Evolutionary conservation across 768 basidiomycete genomes (phyloP).

Genomic region (Mycena belliarum): DNA sequence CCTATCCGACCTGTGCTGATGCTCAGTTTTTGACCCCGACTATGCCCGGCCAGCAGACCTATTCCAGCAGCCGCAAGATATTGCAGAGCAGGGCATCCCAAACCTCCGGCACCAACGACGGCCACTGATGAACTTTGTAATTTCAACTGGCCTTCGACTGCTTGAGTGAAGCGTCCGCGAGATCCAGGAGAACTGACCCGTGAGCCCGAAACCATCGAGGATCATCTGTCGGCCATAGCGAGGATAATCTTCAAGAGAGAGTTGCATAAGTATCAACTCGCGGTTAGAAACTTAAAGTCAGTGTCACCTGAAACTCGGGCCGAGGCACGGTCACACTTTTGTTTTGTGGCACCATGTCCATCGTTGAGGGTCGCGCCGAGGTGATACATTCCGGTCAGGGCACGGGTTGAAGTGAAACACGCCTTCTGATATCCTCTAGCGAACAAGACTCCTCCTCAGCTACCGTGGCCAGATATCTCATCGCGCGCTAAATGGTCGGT

Average conservation of each 20-base stretch:
- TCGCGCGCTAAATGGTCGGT: conserved; percentile 93
- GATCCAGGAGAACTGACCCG: conserved; percentile 48
- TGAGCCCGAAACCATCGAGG: conserved; percentile 81
- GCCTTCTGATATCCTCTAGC: conserved; percentile 24
- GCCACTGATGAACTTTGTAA: conserved; percentile 74
- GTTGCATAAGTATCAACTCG: conserved; percentile 24
- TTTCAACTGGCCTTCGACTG: conserved; percentile 73
- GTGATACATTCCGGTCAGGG: conserved; percentile 40
- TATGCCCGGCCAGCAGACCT: conserved; percentile 49
- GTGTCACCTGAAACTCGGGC: too few species aligned
- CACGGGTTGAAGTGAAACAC: not conserved
- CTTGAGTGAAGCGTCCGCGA: not conserved
- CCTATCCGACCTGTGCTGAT: conserved; percentile 66
- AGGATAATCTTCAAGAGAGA: conserved; percentile 69
- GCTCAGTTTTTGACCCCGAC: conserved; percentile 6
- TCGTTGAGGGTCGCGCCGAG: conserved; percentile 30
- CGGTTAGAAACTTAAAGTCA: not conserved
- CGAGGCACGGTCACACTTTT: conserved; percentile 20
- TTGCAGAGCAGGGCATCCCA: conserved; percentile 94
- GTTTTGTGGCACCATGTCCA: not conserved
- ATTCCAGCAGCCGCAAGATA: conserved; percentile 92
- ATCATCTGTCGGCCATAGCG: conserved; percentile 99
- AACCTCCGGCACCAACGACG: conserved; percentile 92
- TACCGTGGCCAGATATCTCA: conserved; percentile 85
- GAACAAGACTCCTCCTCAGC: conserved; percentile 47